phyloP scores from a whole-genome alignment of 768 basidiomycete species.

The Mycena pura region DNA sequence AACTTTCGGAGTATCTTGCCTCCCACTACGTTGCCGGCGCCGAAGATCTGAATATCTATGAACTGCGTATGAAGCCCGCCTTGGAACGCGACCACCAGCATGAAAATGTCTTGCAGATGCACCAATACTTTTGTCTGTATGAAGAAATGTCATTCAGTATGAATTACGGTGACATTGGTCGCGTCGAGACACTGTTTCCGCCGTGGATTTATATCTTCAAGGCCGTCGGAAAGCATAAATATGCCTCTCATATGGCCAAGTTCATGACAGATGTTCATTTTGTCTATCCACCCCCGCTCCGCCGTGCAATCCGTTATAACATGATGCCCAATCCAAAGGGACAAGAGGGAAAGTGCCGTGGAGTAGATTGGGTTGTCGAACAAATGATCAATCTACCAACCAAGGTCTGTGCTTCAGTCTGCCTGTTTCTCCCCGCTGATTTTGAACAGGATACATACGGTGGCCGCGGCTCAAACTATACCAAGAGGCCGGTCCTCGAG shows the following conservation, averaged over 20 bases:
- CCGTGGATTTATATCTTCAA: conserved; percentile 36
- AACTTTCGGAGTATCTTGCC: conserved; percentile 31
- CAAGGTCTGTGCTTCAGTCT: conserved; percentile 44
- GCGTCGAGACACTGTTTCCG: conserved; percentile 31
- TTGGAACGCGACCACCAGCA: conserved; percentile 35
- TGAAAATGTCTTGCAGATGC: conserved; percentile 39
- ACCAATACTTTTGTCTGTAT: conserved; percentile 44
- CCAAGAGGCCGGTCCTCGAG: no score
- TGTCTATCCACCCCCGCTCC: no score
- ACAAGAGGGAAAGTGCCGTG: no score
- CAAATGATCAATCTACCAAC: conserved; percentile 46
- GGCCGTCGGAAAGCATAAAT: conserved; percentile 38
- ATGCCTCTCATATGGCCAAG: no score
- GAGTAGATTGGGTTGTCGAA: conserved; percentile 48
- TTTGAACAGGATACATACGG: conserved; percentile 35
- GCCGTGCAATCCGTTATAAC: no score
- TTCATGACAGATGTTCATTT: no score
- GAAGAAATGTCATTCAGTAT: conserved; percentile 41
- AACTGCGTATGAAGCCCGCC: background rate
- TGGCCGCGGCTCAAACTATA: no score
- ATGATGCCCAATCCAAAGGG: no score
- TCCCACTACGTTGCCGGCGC: conserved; percentile 24
- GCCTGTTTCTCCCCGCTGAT: background rate
- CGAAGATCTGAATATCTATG: no score
- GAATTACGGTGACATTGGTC: conserved; percentile 40